A percentile compares a stretch with the other conserved stretches of the same genome.
phyloP scores from a whole-genome alignment of 129 eudicot species.

The Saposhnikovia divaricata region DNA sequence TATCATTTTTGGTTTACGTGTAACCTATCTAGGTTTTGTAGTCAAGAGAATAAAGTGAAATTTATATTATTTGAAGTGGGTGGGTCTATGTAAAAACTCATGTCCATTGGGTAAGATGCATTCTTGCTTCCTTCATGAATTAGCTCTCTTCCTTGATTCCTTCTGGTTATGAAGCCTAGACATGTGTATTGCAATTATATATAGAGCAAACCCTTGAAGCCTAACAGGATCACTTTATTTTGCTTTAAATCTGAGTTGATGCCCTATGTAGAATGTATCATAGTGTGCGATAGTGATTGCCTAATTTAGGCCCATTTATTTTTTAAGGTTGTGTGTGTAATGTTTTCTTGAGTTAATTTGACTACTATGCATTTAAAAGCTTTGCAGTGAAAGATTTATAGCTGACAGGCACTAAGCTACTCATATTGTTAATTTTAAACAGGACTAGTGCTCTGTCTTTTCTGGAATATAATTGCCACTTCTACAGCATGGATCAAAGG shows the following conservation, averaged over 20 bases:
- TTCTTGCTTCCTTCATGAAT: neutral
- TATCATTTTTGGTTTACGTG: no score
- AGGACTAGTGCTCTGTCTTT: conserved; percentile 66
- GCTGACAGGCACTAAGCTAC: neutral
- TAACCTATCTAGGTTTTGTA: neutral
- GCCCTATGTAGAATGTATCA: neutral
- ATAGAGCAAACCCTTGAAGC: neutral
- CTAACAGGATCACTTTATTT: neutral
- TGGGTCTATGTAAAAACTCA: neutral
- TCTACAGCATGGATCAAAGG: conserved; percentile 86
- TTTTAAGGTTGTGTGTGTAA: neutral
- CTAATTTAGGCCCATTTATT: neutral
- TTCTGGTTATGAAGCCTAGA: neutral
- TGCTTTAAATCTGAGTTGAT: neutral
- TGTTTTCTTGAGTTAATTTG: neutral
- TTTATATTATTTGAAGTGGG: neutral
- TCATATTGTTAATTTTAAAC: conserved; percentile 18
- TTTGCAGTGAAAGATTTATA: neutral
- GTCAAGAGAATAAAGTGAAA: neutral
- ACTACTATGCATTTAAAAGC: neutral
- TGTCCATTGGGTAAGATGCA: neutral
- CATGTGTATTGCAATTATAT: neutral
- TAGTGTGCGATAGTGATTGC: neutral
- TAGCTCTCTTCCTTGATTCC: neutral
- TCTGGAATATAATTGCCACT: conserved; percentile 81